Conservation (phyloP, 73 alveolate genomes). For the Paramecium sexaurelia region DNA sequence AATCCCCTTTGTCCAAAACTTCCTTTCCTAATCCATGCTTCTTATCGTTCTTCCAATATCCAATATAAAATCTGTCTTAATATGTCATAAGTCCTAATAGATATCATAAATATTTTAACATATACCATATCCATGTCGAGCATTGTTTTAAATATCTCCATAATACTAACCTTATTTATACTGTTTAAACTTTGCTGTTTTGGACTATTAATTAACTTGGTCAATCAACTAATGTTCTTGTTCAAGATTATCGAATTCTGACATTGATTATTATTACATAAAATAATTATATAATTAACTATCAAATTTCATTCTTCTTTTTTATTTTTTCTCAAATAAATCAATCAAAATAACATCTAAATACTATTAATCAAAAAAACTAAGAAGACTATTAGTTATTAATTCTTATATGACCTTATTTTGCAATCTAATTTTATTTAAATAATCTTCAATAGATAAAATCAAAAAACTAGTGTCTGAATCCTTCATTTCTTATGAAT, state of each 20-base stretch:
- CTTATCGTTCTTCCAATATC: constrained; percentile 59
- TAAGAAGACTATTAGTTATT: not conserved
- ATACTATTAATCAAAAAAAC: too few species aligned
- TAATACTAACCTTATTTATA: not conserved
- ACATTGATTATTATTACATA: not conserved
- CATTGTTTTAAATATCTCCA: not conserved
- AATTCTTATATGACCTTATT: not conserved
- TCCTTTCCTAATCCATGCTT: constrained; percentile 65
- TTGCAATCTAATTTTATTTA: not conserved
- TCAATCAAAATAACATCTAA: not conserved
- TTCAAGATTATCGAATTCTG: not conserved
- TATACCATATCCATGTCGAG: constrained; percentile 32
- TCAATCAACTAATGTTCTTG: constrained; percentile 12
- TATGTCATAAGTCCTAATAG: constrained; percentile 33
- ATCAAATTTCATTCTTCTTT: not conserved
- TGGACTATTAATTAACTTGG: not conserved
- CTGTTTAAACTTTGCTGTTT: not conserved
- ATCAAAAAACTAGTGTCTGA: too few species aligned
- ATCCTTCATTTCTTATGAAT: too few species aligned
- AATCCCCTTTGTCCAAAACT: constrained; percentile 37
- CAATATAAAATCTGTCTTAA: constrained; percentile 44
- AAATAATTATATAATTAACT: not conserved
- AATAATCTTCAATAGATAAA: too few species aligned
- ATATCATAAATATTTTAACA: not conserved
- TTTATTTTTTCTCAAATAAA: not conserved